Evolutionary conservation across 2,329 filamentous ascomycete genomes (phyloP), one percentile per base, ranked within the genome.

Genomic region (Arthroderma sp.): DNA sequence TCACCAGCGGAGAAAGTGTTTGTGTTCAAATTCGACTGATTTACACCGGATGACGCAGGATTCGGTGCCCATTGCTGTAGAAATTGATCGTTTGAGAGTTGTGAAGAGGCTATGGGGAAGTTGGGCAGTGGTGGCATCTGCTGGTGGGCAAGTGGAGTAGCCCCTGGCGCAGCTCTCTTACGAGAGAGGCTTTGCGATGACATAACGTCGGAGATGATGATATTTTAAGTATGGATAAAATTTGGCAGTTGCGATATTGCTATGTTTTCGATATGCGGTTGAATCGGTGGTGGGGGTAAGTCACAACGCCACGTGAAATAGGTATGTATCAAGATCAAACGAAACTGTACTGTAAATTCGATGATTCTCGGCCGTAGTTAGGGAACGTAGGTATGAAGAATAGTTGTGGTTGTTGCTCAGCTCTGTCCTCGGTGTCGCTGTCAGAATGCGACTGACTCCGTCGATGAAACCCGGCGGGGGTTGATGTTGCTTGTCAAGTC

Each of bases 141-240:
- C 39, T 76, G 75, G 54, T 82, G 80, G 21, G 79, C 73, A 62
- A 81, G 73, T n/a, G 87, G 85, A 38, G 82, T 79, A 61, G 84
- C 76, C 68, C 85, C 87, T 58, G 87, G 85, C 51, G 87, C 87
- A 63, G 85, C 77, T 70, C 88, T 80, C 76, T 93, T 93, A 71
- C 87, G 77, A 55, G 72, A 74, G 43, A 72, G 66, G 54, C 71
- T 69, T 67, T 75, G 72, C 21, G 73, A 70, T 56, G 69, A 67
- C 72, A 73, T 74, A 25, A 47, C 31, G 11, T 15, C 7, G 3
- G 33, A 33, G 8, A 39, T 54, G 23, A 8, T 17, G n/a, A 38
- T 54, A 54, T 54, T 37, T 54, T 6, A 25, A 7, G 39, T 54
- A 54, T 25, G 17, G 19, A 38, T 41, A 38, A 15, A n/a, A 31